Evolutionary conservation across 768 basidiomycete species (phyloP).

Genomic region (Mycena leptocephala): DNA sequence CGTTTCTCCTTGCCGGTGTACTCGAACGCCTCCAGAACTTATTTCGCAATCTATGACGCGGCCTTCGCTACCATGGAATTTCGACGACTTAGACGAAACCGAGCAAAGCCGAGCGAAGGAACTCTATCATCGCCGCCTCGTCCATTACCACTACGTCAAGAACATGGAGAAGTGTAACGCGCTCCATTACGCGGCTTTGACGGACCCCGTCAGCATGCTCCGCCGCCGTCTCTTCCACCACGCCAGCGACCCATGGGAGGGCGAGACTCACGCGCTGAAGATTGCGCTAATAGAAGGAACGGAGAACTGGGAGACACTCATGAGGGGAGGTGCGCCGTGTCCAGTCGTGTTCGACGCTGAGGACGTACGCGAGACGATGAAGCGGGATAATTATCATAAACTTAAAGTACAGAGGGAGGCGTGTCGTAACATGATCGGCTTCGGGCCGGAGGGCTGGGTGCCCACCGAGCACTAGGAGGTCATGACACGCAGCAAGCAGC

Average conservation of each 20-base stretch:
- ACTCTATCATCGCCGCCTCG: slow-evolving; percentile 27
- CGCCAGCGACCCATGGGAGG: slow-evolving; percentile 66
- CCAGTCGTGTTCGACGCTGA: slow-evolving; percentile 63
- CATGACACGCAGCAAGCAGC: not conserved
- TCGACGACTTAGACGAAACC: slow-evolving; percentile 52
- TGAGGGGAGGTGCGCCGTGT: slow-evolving; percentile 57
- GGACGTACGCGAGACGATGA: slow-evolving; percentile 59
- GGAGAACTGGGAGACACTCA: slow-evolving; percentile 60
- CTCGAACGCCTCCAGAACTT: slow-evolving; percentile 63
- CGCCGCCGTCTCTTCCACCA: slow-evolving; percentile 59
- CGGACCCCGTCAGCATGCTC: slow-evolving; percentile 55
- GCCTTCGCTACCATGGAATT: slow-evolving; percentile 62
- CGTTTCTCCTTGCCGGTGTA: slow-evolving; percentile 65
- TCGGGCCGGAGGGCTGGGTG: slow-evolving; percentile 62
- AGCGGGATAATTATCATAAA: no score
- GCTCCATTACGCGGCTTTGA: slow-evolving; percentile 57
- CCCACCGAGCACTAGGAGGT: slow-evolving; percentile 57
- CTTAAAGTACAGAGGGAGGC: slow-evolving; percentile 46
- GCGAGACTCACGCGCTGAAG: slow-evolving; percentile 66
- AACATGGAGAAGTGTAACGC: slow-evolving; percentile 63
- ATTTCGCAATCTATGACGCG: slow-evolving; percentile 54
- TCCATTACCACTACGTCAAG: slow-evolving; percentile 66
- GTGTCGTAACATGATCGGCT: slow-evolving; percentile 46
- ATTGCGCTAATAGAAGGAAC: slow-evolving; percentile 60
- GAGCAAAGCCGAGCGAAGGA: slow-evolving; percentile 5